phyloP scores from a whole-genome alignment of 2,329 filamentous ascomycete species.

The Aspergillus unguis region DNA sequence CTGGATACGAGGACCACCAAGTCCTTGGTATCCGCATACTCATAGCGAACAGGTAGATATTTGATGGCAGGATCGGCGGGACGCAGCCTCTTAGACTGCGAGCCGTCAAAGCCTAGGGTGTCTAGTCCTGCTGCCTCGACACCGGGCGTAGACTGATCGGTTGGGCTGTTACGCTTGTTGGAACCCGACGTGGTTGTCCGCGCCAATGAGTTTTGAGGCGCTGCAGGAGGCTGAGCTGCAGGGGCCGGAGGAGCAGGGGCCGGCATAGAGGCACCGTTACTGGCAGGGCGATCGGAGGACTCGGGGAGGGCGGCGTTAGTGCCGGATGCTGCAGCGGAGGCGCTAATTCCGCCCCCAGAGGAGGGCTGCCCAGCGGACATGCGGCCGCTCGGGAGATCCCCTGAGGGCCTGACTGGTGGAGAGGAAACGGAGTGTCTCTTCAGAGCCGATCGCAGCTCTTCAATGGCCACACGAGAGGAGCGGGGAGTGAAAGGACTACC shows the following conservation, averaged over 20 bases:
- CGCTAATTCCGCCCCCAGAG: conserved; percentile 30
- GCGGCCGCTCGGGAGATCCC: conserved; percentile 33
- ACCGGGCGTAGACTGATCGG: conserved; percentile 24
- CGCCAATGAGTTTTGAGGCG: conserved; percentile 18
- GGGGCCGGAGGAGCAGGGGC: conserved; percentile 14
- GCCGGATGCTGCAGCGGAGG: conserved; percentile 17
- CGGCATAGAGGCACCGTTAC: conserved; percentile 13
- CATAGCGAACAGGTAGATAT: conserved; percentile 66
- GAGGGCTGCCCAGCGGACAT: conserved; percentile 34
- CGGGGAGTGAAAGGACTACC: conserved; percentile 30
- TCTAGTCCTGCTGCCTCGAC: conserved; percentile 20
- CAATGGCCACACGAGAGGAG: conserved; percentile 37
- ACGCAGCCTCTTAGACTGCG: conserved; percentile 47
- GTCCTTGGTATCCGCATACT: conserved; percentile 76
- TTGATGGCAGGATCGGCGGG: conserved; percentile 49
- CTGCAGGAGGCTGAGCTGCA: conserved; percentile 9
- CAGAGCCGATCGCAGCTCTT: conserved; percentile 40
- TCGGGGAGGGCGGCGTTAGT: conserved; percentile 16
- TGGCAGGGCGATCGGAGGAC: conserved; percentile 9
- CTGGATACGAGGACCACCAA: conserved; percentile 87
- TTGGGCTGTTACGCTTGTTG: conserved; percentile 36
- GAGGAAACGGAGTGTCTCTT: conserved; percentile 39
- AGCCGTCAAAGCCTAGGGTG: conserved; percentile 28
- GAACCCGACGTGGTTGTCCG: conserved; percentile 24
- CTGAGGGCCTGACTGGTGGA: conserved; percentile 30